Base-by-base conservation (phyloP, 257 asterid species). In the Plantago elongata region DNA sequence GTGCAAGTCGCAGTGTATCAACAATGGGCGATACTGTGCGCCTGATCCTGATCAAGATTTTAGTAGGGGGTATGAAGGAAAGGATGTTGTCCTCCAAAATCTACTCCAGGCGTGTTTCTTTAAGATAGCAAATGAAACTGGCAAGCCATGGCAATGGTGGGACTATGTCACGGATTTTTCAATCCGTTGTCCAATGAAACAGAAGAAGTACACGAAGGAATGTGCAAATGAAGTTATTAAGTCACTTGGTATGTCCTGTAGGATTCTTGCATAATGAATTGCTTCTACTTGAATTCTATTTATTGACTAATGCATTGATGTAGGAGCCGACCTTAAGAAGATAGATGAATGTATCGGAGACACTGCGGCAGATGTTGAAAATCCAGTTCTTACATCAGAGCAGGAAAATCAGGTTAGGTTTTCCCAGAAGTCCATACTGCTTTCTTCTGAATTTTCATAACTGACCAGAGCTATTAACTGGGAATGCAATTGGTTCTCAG, bases 71-170 rank as follows among this genome's bases (percentile, higher is more conserved):
- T 83, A 85, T 51, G 86, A 83, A 56, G 94, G 90, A 0, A 85
- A 70, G 68, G 94, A 85, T 50, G 94, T 85, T 14, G 96, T 90
- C 3, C 64, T 80, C 67, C 94, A 85, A 44, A 85, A 85, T 62
- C 61, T 85, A 37, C 69, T 84, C 13, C 94, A 85, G 40, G 94
- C 88, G 7, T 85, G 94, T 51, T 83, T 85, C 72, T 85, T 71
- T 74, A 85, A 78, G 77, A 78, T 78, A 18, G 86, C 94, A 1
- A 83, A 80, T 63, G 81, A 80, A 37, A 75, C 54, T 54, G 84
- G 94, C 9, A 83, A 74, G 71, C 88, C 94, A 2, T 85, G 94
- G 94, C 85, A 76, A 44, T 85, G 94, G 94, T 85, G 94, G 94
- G 90, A 85, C 67, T 85, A 83, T 66, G 94, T 80, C 13, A 83